These are phyloP conservation scores for Melaleuca alternifolia DNA, from an alignment of 345 rosid genomes.

Conservation along the genomic window DNA sequence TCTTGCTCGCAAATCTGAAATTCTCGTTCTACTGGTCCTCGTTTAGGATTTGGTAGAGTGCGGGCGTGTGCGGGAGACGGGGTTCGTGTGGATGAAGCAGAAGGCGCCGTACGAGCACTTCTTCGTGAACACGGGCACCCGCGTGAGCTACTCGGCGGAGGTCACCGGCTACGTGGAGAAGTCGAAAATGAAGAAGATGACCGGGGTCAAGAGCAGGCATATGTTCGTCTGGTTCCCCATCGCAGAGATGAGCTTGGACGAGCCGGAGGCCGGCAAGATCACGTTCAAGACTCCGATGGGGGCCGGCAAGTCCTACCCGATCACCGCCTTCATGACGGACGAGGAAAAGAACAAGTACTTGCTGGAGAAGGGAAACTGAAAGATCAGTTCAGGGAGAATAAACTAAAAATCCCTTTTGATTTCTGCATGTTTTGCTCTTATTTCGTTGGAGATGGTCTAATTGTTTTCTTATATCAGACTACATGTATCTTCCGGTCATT, in stretches of 20 bases:
- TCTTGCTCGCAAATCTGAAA: neutral
- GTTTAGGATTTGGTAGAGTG: conserved; percentile 64
- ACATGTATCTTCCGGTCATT: neutral
- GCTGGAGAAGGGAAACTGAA: neutral
- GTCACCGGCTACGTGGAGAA: conserved; percentile 82
- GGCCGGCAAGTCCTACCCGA: conserved; percentile 64
- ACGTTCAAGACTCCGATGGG: conserved; percentile 89
- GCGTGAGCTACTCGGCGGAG: conserved; percentile 57
- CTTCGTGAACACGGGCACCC: conserved; percentile 43
- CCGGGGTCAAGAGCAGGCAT: conserved; percentile 85
- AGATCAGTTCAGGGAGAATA: neutral
- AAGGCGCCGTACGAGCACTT: conserved; percentile 69
- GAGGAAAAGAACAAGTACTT: conserved; percentile 45
- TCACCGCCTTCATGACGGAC: conserved; percentile 59
- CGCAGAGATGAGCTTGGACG: conserved; percentile 62
- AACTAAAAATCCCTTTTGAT: neutral
- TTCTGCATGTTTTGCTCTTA: neutral
- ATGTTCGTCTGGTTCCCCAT: conserved; percentile 84
- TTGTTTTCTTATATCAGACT: neutral
- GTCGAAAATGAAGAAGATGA: conserved; percentile 83
- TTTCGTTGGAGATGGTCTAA: neutral
- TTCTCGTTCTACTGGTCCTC: neutral
- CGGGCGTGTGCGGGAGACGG: conserved; percentile 68
- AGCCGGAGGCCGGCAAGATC: conserved; percentile 35
- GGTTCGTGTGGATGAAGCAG: conserved; percentile 92